Conservation (phyloP, 371 early-diverging fungal species). For the Mortierella sp. region DNA sequence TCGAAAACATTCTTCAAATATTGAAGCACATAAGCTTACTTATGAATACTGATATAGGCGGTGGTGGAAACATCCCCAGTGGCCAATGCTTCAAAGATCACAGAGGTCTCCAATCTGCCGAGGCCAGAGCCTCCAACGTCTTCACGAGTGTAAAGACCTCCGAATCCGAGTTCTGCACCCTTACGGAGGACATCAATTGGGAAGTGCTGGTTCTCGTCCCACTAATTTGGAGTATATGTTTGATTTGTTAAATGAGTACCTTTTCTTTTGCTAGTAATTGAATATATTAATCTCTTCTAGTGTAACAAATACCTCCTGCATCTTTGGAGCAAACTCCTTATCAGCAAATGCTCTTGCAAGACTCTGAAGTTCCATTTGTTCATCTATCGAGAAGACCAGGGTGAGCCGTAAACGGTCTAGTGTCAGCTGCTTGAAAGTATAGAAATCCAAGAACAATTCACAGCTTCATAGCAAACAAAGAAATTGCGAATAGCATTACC, state of each 20-base stretch:
- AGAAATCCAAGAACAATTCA: not conserved
- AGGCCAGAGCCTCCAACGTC: slow-evolving; percentile 64
- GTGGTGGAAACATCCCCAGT: slow-evolving; percentile 71
- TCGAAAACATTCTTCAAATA: not conserved
- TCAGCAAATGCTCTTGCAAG: slow-evolving; percentile 64
- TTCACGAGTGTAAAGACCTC: slow-evolving; percentile 62
- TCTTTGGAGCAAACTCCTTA: slow-evolving; percentile 66
- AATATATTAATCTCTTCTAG: no score
- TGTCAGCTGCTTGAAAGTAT: not conserved
- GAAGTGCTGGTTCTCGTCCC: slow-evolving; percentile 65
- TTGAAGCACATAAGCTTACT: slow-evolving; percentile 44
- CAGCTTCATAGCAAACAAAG: not conserved
- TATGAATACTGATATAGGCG: slow-evolving; percentile 74
- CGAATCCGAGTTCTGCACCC: slow-evolving; percentile 71
- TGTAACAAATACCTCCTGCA: slow-evolving; percentile 66
- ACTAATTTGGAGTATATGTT: slow-evolving; percentile 33
- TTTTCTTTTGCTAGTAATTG: no score
- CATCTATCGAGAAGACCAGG: slow-evolving; percentile 37
- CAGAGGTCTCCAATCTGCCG: slow-evolving; percentile 62
- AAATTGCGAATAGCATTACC: slow-evolving; percentile 18
- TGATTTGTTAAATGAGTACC: not conserved
- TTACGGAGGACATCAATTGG: slow-evolving; percentile 63
- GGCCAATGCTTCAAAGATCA: slow-evolving; percentile 71
- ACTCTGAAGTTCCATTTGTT: slow-evolving; percentile 60
- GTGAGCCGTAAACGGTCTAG: not conserved